Base-by-base conservation (phyloP, 805 yeast genomes). In the Metschnikowia henanensis region DNA sequence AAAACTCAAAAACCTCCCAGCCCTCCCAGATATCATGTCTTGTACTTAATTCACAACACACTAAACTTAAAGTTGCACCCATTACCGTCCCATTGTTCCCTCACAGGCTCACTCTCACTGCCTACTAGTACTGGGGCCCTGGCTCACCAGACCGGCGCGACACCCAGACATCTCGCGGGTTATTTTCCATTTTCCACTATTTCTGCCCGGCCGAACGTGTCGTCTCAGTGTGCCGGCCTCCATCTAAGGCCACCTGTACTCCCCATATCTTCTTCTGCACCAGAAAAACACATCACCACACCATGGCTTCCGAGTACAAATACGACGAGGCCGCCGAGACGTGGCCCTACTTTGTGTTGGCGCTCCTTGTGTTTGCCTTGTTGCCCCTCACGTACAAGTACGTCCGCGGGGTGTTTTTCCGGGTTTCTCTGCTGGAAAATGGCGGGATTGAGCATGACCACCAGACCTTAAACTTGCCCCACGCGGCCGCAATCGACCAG, bases 311-410 rank as follows among this genome's bases (percentile, higher is more conserved):
- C 32, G 70, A 83, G 56, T 86, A 85, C 64, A 80, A 82, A 32
- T 90, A 90, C 64, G 97, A 90, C 68, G 97, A 90, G 62, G 80
- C 81, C 49, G 83, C 91, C 38, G 94, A 87, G 56, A 88, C 94
- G 2, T 90, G 97, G 96, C 97, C 97, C 31, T 89, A 83, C 62
- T 91, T 91, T 59, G 78, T 85, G 40, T 63, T 87, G 58, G 90
- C 97, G 3, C 67, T 87, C 38, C 65, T 85, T 40, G 69, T 86
- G 20, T 78, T 86, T 47, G 77, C 81, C 16, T 72, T 87, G 46
- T 61, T 88, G 30, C 97, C 97, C 6, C 54, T 76, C 47, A 81
- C 89, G 10, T 44, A 75, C 13, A 53, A 49, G 33, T 70, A 64
- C 56, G 35, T 64, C 6, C 34, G 49, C 23, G 47, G 62, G 10